Evolutionary conservation across 2,329 filamentous ascomycete genomes (phyloP).

Genomic region (Penicillium sp.): DNA sequence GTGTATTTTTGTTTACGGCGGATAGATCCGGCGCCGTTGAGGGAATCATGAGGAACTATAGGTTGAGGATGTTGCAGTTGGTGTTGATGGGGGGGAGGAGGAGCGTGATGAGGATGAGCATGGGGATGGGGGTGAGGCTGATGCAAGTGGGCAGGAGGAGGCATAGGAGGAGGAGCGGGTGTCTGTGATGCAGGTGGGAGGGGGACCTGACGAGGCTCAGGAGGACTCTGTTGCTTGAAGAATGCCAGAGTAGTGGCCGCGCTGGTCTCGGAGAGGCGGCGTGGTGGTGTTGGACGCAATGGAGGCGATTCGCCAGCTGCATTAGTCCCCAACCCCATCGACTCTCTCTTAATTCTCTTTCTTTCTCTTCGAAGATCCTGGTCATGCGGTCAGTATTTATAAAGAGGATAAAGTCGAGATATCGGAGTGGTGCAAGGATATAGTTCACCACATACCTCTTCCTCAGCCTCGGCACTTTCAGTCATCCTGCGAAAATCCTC

Average conservation of each 20-base stretch:
- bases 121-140: constrained; percentile 19
- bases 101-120: constrained; percentile 19
- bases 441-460: constrained; percentile 38
- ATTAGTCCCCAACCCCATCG: constrained; percentile 44
- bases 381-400: not conserved
- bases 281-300: constrained; percentile 41
- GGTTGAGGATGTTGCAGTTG: constrained; percentile 26
- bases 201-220: constrained; percentile 38
- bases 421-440: not conserved
- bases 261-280: constrained; percentile 46
- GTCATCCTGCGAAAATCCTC: constrained; percentile 47
- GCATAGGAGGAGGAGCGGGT: constrained; percentile 29
- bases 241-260: constrained; percentile 46
- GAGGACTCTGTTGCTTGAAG: constrained; percentile 48
- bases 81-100: constrained; percentile 22
- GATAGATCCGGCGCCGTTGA: constrained; percentile 32
- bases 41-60: constrained; percentile 30
- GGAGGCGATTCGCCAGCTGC: constrained; percentile 41
- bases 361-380: constrained; percentile 46
- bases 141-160: constrained; percentile 23
- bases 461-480: constrained; percentile 44
- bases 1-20: constrained; percentile 48
- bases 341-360: constrained; percentile 45
- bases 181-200: constrained; percentile 31
- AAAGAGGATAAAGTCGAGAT: not conserved